phyloP scores from a whole-genome alignment of 805 yeast species.

The Babjeviella inositovora region DNA sequence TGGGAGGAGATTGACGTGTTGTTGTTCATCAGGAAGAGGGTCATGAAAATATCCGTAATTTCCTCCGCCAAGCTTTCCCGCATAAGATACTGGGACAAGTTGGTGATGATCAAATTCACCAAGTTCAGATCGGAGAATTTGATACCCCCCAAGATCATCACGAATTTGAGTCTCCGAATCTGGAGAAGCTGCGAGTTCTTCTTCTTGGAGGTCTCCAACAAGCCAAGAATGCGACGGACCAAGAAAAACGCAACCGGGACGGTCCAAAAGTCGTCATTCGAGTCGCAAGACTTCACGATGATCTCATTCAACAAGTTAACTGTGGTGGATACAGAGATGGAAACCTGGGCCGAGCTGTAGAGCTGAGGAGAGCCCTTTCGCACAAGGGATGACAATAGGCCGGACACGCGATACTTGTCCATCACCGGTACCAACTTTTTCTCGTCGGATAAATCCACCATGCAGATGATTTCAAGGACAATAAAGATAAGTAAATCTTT shows the following conservation, averaged over 20 bases:
- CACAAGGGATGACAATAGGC: too few relatives aligned
- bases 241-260: conserved; percentile 17
- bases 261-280: conserved; percentile 14
- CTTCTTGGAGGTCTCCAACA: conserved; percentile 7
- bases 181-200: conserved; percentile 7
- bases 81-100: conserved; percentile 8
- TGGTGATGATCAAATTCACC: conserved; percentile 5
- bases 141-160: conserved; percentile 11
- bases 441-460: conserved; percentile 21
- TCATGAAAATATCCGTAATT: conserved; percentile 8
- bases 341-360: too few relatives aligned
- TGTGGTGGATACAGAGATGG: conserved; percentile 2
- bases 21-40: conserved; percentile 4
- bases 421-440: conserved; percentile 2
- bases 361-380: too few relatives aligned
- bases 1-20: too few relatives aligned
- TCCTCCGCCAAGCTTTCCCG: conserved; percentile 8
- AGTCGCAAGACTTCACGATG: conserved; percentile 7
- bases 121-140: conserved; percentile 6
- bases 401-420: too few relatives aligned
- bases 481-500: conserved; percentile 6
- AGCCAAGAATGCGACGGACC: conserved; percentile 11
- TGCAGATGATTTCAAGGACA: conserved; percentile 16
- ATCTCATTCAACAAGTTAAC: conserved; percentile 1
- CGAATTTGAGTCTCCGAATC: conserved; percentile 19